Base-by-base conservation (phyloP, 768 basidiomycete genomes). In the Amyloporia xantha region DNA sequence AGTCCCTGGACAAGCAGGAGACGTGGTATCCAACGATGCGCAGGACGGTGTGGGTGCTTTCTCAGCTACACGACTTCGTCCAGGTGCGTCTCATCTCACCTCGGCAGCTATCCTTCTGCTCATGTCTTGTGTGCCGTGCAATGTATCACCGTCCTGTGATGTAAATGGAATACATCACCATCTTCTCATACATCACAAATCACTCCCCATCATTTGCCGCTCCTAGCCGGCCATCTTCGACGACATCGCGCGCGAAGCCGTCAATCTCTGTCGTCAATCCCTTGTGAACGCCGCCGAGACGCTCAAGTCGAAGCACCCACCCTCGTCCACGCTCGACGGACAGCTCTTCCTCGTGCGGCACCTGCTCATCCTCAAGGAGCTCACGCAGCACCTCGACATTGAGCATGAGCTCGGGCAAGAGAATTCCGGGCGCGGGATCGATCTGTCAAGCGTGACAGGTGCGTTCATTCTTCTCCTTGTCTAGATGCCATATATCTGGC, bases 161-260 rank as follows among this genome's bases (percentile, higher is more conserved):
- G n/a, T n/a, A n/a, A n/a, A n/a, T n/a, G n/a, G n/a, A n/a, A n/a
- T n/a, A n/a, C n/a, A n/a, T n/a, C n/a, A n/a, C n/a, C n/a, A n/a
- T n/a, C n/a, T n/a, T n/a, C n/a, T n/a, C n/a, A n/a, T n/a, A n/a
- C n/a, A n/a, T n/a, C n/a, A n/a, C n/a, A n/a, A n/a, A n/a, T n/a
- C n/a, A n/a, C n/a, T n/a, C n/a, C n/a, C n/a, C n/a, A n/a, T n/a
- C n/a, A n/a, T n/a, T n/a, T n/a, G n/a, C n/a, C n/a, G n/a, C n/a
- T n/a, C 35, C 37, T 50, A 98, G 93, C 84, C 89, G n/a, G 85
- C 82, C 1, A 94, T 97, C 50, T 99, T 96, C 50, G 88, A 93
- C 58, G 96, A 99, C 63, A 88, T 98, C 35, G 93, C 95, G 0
- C 90, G 93, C 67, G 94, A 97, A 68, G 91, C 94, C 0, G 75